Evolutionary conservation across 345 rosid genomes (phyloP), one percentile per base, ranked within the genome.

Genomic region (Bruguiera sexangula): DNA sequence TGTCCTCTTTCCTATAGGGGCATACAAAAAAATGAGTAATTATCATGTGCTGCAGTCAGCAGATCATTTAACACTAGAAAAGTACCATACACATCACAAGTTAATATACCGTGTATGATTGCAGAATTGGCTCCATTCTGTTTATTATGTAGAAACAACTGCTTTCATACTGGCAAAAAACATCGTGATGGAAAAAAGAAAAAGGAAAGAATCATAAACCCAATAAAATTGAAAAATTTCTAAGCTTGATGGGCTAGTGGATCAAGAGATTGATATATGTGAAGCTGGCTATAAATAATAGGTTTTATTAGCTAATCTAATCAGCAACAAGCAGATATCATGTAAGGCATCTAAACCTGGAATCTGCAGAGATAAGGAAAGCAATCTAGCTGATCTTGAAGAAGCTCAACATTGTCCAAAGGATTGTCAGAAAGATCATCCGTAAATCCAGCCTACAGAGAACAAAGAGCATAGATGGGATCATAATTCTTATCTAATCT

Each of bases 381-480:
- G 85, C 94, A 89, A 78, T 96, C 99, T 22, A 96, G 90, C 78
- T 96, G 98, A 82, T 96, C 99, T 80, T 96, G 99, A 71, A 96
- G 93, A 79, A 89, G 89, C 83, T 96, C 99, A 62, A 92, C 91
- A 85, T 90, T 96, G 85, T 96, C 99, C 72, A 96, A 83, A 36
- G 94, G 93, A 81, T 92, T 90, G 68, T 92, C 97, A 27, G 97
- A 81, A 53, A 76, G 86, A 80, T 96, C 98, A 68, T 92, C 93
- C 0, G 90, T 79, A 60, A 88, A 81, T 62, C 90, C 95, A 79
- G 91, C 96, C 98, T 96, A 76, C n/a, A 68, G 22, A 54, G 22
- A 68, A 75, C 58, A 72, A 18, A 43, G 32, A 55, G 21, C 62
- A 76, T 36, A 56, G 18, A 27, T 1, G 64, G 24, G 67, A 51